phyloP scores from a whole-genome alignment of 352 stramenopile species.

The Phytophthora vignae region DNA sequence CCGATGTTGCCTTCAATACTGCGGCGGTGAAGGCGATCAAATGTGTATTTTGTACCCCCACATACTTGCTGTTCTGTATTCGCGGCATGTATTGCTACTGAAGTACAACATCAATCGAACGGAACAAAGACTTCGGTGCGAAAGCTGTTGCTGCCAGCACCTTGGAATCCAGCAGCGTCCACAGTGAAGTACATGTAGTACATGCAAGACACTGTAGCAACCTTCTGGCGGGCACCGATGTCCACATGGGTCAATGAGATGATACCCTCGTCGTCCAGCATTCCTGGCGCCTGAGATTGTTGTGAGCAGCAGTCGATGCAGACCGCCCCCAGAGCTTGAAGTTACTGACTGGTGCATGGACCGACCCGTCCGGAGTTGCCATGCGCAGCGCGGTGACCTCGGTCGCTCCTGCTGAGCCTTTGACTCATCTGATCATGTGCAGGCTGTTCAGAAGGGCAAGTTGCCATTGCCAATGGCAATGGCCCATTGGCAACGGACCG shows the following conservation, averaged over 20 bases:
- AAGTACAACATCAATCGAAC: no score
- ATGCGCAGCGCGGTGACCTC: no score
- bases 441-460: no score
- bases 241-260: background rate
- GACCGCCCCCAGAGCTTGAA: slow-evolving; percentile 13
- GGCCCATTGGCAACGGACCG: no score
- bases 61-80: no score
- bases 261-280: background rate
- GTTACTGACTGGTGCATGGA: slow-evolving; percentile 28
- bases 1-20: background rate
- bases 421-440: background rate
- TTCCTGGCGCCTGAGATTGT: no score
- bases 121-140: no score
- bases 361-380: background rate
- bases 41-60: no score
- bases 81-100: no score
- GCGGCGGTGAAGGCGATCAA: background rate
- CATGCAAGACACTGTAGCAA: background rate
- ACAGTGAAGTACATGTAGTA: background rate
- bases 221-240: background rate
- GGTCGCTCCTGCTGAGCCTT: background rate
- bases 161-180: no score
- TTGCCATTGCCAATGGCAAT: no score
- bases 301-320: slow-evolving; percentile 2
- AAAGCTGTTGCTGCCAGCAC: no score